These are phyloP conservation scores for Tilletia horrida DNA, from an alignment of 1,284 basidiomycete genomes.

Conservation along the genomic window DNA sequence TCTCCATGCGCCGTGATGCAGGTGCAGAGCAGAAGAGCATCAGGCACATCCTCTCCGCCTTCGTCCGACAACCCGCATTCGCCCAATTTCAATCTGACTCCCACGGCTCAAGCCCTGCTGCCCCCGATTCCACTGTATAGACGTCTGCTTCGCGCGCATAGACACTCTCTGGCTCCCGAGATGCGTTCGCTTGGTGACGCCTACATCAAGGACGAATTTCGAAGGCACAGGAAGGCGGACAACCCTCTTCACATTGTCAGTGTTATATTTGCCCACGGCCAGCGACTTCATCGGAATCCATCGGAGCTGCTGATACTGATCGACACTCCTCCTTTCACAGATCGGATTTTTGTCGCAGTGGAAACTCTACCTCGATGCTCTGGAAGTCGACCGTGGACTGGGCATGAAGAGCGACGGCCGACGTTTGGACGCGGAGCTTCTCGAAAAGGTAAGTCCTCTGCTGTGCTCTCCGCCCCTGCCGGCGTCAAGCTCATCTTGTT, in stretches of 20 bases:
- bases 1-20: too few species aligned
- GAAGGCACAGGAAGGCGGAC: conserved; percentile 33
- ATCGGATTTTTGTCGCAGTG: conserved; percentile 53
- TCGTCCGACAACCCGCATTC: conserved; percentile 13
- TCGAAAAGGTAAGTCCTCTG: conserved; percentile 32
- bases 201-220: conserved; percentile 54
- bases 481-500: background rate
- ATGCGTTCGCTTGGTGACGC: conserved; percentile 54
- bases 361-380: conserved; percentile 53
- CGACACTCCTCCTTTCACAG: background rate
- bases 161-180: conserved; percentile 39
- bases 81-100: conserved; percentile 19
- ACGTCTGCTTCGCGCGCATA: conserved; percentile 47
- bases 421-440: conserved; percentile 35
- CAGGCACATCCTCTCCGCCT: background rate
- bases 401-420: conserved; percentile 31
- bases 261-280: too few species aligned
- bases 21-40: background rate
- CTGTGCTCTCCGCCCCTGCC: background rate
- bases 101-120: conserved; percentile 35
- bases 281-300: conserved; percentile 34
- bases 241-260: conserved; percentile 12
- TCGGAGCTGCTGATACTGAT: too few species aligned
- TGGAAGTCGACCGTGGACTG: conserved; percentile 32
- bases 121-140: conserved; percentile 52